Evolutionary conservation across 495 filamentous ascomycete genomes (phyloP).

Genomic region (Penicillium argentinense): DNA sequence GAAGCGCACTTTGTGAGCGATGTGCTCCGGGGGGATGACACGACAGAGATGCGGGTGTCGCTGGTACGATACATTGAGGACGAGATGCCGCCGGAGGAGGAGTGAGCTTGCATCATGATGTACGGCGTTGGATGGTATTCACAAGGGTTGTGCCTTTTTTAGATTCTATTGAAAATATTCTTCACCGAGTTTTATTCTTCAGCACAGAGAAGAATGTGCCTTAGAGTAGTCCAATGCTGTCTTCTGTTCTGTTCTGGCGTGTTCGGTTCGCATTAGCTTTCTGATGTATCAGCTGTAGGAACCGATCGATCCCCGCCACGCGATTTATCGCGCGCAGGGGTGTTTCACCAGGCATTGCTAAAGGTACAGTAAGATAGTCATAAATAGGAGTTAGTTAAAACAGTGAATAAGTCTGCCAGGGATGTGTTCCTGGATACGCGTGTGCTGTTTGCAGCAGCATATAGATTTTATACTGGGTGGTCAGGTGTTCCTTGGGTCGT

Average conservation of each 20-base stretch:
- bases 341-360: conserved; percentile 1
- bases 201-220: no score
- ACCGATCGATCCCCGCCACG: conserved; percentile 16
- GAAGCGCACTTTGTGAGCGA: conserved; percentile 97
- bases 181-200: no score
- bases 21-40: conserved; percentile 88
- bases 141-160: no score
- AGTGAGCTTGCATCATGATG: conserved; percentile 54
- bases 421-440: no score
- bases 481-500: not conserved
- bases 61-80: conserved; percentile 95
- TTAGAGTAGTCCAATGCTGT: not conserved
- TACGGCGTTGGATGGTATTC: conserved; percentile 20
- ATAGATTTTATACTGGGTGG: not conserved
- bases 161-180: no score
- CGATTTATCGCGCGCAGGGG: conserved; percentile 21
- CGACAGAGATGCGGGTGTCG: conserved; percentile 94
- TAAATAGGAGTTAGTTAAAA: no score
- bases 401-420: no score
- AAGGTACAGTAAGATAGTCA: not conserved
- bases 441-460: no score
- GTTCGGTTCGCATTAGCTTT: conserved; percentile 21
- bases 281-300: conserved; percentile 26
- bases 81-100: conserved; percentile 94
- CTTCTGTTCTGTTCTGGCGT: not conserved